Percentiles rank a stretch among this genome's conserved stretches.
phyloP scores from a whole-genome alignment of 495 filamentous ascomycete genomes.

The Amphirosellinia nigrospora region DNA sequence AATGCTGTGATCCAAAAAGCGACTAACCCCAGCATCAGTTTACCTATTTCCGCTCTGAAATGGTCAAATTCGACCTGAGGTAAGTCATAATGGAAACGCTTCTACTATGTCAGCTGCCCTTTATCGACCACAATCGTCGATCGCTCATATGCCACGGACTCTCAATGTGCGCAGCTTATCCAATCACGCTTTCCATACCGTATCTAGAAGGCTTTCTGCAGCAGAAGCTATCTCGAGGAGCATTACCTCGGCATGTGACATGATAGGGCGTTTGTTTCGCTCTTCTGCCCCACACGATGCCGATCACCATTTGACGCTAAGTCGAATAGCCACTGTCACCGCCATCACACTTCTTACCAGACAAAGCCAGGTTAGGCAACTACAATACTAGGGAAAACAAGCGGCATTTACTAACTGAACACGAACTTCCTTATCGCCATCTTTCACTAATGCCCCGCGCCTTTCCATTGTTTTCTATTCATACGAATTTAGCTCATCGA shows the following conservation, averaged over 20 bases:
- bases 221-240: neutral
- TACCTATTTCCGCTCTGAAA: neutral
- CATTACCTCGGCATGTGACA: conserved; percentile 6
- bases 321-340: neutral
- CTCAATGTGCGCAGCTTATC: neutral
- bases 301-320: conserved; percentile 16
- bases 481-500: neutral
- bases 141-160: neutral
- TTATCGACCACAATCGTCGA: conserved; percentile 19
- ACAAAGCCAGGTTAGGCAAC: neutral
- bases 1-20: neutral
- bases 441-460: neutral
- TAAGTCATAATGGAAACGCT: too few relatives aligned
- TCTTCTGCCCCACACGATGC: neutral
- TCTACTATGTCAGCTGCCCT: conserved; percentile 7
- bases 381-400: neutral
- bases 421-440: neutral
- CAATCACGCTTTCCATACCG: neutral
- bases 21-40: conserved; percentile 9
- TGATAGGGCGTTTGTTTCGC: conserved; percentile 1
- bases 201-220: neutral
- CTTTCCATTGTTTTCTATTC: neutral
- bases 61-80: too few relatives aligned
- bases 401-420: neutral
- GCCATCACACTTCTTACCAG: neutral